Evolutionary conservation across 2,329 filamentous ascomycete species (phyloP), one percentile per base, ranked within the genome.

Genomic region (Calonectria ilicicola): DNA sequence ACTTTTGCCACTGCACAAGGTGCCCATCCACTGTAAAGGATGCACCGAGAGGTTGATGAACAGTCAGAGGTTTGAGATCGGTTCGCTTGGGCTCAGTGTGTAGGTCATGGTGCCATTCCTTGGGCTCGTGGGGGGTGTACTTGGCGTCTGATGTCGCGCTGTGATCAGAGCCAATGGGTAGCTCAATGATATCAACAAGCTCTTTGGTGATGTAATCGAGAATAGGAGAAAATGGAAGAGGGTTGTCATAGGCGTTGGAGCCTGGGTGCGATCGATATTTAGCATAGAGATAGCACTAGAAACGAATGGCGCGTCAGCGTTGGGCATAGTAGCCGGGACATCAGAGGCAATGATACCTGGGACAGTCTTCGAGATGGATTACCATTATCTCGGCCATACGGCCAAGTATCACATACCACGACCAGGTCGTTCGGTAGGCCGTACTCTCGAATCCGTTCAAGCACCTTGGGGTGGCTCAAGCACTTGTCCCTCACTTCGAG

Each of bases 31-130:
- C 86, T 0, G 83, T 85, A 82, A 95, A 95, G 1, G 90, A 93
- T 0, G 92, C 88, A 0, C 93, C 93, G 23, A 94, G 90, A 21
- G 89, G 89, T 78, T 96, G 94, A 3, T 90, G 87, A 42, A 96
- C 92, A 74, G 94, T 91, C 77, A 95, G 88, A 1, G 93, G 93
- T 83, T 94, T 95, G 26, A 91, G 81, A 71, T 91, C 90, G 56
- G 86, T 84, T 10, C 91, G 84, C 10, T 40, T 40, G 5, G 44
- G 44, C n/a, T 47, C 21, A 47, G 44, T 5, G n/a, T 47, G 44
- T 4, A 86, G 77, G 17, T 86, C 83, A 7, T 91, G 83, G 1
- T 92, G 83, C 77, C 89, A 90, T 69, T 90, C 88, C 42, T 72
- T 77, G 0, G 73, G 44, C 3, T 67, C 69, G 4, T 62, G 72